These are phyloP conservation scores for Angophora floribunda DNA, from an alignment of 345 rosid genomes.

Conservation along the genomic window DNA sequence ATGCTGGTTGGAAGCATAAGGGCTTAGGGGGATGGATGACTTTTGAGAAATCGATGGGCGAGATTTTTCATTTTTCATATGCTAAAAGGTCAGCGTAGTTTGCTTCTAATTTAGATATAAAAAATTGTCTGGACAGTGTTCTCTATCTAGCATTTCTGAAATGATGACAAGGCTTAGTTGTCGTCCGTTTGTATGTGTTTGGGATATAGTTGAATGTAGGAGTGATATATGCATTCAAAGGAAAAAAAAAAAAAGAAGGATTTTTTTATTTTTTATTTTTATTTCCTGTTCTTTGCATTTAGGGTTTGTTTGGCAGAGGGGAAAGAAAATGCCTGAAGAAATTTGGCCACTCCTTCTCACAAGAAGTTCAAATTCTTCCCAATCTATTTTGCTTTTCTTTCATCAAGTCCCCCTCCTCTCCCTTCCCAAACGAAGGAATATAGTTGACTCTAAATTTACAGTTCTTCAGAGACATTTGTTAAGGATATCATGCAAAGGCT, in stretches of 20 bases:
- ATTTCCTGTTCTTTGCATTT: background rate
- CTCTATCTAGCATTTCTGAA: background rate
- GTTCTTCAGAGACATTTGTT: background rate
- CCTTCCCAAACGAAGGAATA: background rate
- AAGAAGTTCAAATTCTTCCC: background rate
- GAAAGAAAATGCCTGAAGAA: background rate
- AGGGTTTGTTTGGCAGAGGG: background rate
- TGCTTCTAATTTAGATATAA: background rate
- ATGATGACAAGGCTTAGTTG: background rate
- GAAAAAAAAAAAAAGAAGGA: background rate
- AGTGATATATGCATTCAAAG: background rate
- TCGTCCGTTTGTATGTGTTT: background rate
- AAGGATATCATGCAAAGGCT: background rate
- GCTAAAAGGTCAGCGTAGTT: background rate
- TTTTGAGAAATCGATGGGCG: background rate
- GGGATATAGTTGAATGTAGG: background rate
- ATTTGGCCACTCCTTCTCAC: background rate
- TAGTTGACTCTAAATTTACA: background rate
- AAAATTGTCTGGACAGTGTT: background rate
- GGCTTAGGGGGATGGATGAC: background rate
- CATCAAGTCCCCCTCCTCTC: background rate
- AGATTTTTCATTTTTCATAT: background rate
- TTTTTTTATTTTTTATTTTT: background rate
- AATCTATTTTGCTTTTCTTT: background rate
- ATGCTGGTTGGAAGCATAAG: background rate